Percentiles rank a stretch among this genome's conserved stretches.
Conservation (phyloP, 1,139 yeast species). For the Nadsonia commutata region DNA sequence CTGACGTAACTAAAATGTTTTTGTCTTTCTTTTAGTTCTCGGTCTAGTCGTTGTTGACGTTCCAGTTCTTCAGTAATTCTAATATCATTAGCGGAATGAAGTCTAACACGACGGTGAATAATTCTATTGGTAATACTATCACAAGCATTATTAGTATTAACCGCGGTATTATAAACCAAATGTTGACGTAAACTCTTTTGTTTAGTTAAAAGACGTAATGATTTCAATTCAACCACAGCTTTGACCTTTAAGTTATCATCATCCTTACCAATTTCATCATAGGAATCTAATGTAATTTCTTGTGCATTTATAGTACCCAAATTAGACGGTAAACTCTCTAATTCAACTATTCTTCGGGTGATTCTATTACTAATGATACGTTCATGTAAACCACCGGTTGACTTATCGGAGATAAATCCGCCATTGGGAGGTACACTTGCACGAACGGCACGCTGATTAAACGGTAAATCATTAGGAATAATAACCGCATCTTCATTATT, state of each 20-base stretch:
- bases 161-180: slow-evolving; percentile 49
- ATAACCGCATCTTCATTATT: background rate
- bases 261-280: slow-evolving; percentile 33
- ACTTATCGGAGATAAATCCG: slow-evolving; percentile 8
- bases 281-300: slow-evolving; percentile 26
- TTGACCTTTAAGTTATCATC: slow-evolving; percentile 34
- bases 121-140: slow-evolving; percentile 23
- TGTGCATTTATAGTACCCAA: slow-evolving; percentile 46
- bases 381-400: slow-evolving; percentile 21
- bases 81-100: slow-evolving; percentile 46
- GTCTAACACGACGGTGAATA: slow-evolving; percentile 37
- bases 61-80: slow-evolving; percentile 49
- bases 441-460: background rate
- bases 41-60: slow-evolving; percentile 38
- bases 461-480: background rate
- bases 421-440: slow-evolving; percentile 18
- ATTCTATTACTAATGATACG: slow-evolving; percentile 29
- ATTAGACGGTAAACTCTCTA: slow-evolving; percentile 66
- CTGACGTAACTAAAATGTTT: slow-evolving; percentile 24
- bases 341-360: slow-evolving; percentile 54
- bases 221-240: slow-evolving; percentile 69
- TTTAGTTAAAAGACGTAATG: slow-evolving; percentile 61
- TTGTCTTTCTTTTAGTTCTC: slow-evolving; percentile 28
- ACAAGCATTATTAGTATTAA: slow-evolving; percentile 16
- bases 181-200: slow-evolving; percentile 77